phyloP scores from a whole-genome alignment of 106 monocot species.

The Acorus gramineus region DNA sequence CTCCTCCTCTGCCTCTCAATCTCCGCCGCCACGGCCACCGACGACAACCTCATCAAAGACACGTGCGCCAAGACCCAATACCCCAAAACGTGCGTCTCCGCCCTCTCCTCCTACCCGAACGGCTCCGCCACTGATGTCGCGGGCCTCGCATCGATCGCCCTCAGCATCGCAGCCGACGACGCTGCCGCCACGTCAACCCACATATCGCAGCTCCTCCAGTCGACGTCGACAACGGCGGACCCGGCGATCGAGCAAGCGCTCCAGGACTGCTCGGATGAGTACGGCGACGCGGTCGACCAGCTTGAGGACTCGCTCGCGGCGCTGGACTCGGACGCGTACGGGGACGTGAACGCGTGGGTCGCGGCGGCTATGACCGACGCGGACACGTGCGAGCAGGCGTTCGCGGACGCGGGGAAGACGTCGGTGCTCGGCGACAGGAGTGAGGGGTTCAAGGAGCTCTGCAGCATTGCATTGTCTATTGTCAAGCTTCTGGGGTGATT shows the following conservation, averaged over 20 bases:
- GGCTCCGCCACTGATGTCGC: slow-evolving; percentile 15
- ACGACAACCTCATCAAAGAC: slow-evolving; percentile 11
- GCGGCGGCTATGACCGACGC: slow-evolving; percentile 23
- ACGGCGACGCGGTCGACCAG: slow-evolving; percentile 50
- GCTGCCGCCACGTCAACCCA: slow-evolving; percentile 11
- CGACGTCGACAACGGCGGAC: neutral
- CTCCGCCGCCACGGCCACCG: neutral
- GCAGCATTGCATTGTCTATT: slow-evolving; percentile 33
- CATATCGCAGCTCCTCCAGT: slow-evolving; percentile 22
- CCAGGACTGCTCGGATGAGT: slow-evolving; percentile 32
- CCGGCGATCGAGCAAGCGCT: slow-evolving; percentile 27
- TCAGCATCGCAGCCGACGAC: slow-evolving; percentile 12
- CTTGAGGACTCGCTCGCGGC: slow-evolving; percentile 27
- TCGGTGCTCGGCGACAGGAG: slow-evolving; percentile 29
- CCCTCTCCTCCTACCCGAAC: slow-evolving; percentile 18
- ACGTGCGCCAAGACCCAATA: slow-evolving; percentile 39
- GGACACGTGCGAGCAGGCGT: slow-evolving; percentile 43
- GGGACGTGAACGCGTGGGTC: slow-evolving; percentile 23
- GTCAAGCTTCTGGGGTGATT: slow-evolving; percentile 6
- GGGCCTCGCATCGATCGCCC: slow-evolving; percentile 21
- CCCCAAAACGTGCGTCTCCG: slow-evolving; percentile 29
- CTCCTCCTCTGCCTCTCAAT: slow-evolving; percentile 6
- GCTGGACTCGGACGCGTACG: slow-evolving; percentile 17
- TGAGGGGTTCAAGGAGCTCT: slow-evolving; percentile 12
- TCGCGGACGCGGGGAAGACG: slow-evolving; percentile 18